Evolutionary conservation across 495 filamentous ascomycete species (phyloP), one percentile per base, ranked within the genome.

Genomic region (Neurospora africana): DNA sequence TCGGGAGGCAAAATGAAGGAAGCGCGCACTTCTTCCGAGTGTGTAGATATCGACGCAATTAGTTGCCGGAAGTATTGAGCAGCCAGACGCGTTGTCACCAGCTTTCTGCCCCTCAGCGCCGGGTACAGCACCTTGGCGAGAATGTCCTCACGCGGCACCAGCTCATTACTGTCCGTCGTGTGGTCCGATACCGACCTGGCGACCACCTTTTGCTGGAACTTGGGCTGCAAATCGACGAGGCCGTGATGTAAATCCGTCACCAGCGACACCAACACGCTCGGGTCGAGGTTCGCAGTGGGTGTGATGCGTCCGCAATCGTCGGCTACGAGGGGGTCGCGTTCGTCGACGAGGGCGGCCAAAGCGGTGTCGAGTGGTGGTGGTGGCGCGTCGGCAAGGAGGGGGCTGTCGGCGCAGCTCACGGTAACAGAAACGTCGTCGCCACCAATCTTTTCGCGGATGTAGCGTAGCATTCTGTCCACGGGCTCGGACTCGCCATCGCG

Each of bases 181-280:
- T 83, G 82, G 30, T 79, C 76, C 9, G 78, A 71, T 37, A 83
- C 74, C 5, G 78, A 77, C 23, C 75, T 73, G 4, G 73, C 74
- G 39, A 85, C 80, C 38, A 84, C 81, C 17, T 74, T 47, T 10
- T 78, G 77, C 61, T 83, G 80, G 4, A 72, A 72, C n/a, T 70
- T 41, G 15, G 79, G 78, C 68, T 79, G 79, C 19, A 74, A 44
- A 4, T 78, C 68, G 5, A 79, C 71, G 1, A 75, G 74, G 35
- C 78, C 77, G 71, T 84, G 81, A 27, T 82, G 82, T 11, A 85
- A 74, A 69, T 85, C 83, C 0, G 81, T 80, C 23, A 81, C 76
- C 0, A 85, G 75, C 4, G 83, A 76, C 0, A 83, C 73, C 6
- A 85, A 77, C 39, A 78, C 82, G 35, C 80, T 81, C 4, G 80